A percentile compares a stretch with the other conserved stretches of the same genome.
phyloP scores from a whole-genome alignment of 2,329 filamentous ascomycete genomes.

The Calonectria crousiana region DNA sequence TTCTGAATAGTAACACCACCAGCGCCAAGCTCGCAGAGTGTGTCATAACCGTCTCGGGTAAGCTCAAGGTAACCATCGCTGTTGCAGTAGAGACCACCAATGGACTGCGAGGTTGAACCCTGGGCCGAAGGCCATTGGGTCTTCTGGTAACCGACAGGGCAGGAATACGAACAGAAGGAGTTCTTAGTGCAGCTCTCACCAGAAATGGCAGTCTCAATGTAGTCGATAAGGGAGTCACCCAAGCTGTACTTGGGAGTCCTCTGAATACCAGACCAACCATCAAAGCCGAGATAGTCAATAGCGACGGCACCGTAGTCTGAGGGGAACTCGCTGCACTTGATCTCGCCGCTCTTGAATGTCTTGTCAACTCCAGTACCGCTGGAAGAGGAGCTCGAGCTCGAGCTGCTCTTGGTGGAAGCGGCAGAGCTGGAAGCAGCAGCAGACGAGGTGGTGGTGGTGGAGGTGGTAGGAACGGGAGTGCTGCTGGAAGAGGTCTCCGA shows the following conservation, averaged over 20 bases:
- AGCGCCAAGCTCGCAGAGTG: conserved; percentile 80
- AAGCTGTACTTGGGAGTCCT: conserved; percentile 64
- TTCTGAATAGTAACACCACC: conserved; percentile 82
- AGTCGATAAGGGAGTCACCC: conserved; percentile 64
- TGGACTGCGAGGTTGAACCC: conserved; percentile 83
- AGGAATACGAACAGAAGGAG: conserved; percentile 91
- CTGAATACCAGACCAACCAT: conserved; percentile 87
- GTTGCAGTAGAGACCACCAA: conserved; percentile 90
- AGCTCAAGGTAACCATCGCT: conserved; percentile 78
- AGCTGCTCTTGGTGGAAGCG: conserved; percentile 33
- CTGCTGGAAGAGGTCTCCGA: conserved; percentile 53
- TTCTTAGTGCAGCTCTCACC: conserved; percentile 72
- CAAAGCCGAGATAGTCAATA: conserved; percentile 75
- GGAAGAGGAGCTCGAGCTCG: conserved; percentile 38
- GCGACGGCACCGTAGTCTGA: conserved; percentile 82
- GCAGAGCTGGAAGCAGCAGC: conserved; percentile 40
- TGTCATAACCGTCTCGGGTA: conserved; percentile 75
- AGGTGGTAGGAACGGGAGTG: conserved; percentile 42
- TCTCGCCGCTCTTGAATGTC: conserved; percentile 80
- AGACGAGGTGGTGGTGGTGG: conserved; percentile 32
- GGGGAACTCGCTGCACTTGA: conserved; percentile 81
- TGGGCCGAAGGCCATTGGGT: conserved; percentile 87
- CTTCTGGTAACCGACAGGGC: conserved; percentile 92
- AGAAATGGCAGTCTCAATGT: conserved; percentile 73
- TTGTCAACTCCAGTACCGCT: conserved; percentile 67